Evolutionary conservation across 2,329 filamentous ascomycete species (phyloP).

Genomic region (Fusarium annulatum): DNA sequence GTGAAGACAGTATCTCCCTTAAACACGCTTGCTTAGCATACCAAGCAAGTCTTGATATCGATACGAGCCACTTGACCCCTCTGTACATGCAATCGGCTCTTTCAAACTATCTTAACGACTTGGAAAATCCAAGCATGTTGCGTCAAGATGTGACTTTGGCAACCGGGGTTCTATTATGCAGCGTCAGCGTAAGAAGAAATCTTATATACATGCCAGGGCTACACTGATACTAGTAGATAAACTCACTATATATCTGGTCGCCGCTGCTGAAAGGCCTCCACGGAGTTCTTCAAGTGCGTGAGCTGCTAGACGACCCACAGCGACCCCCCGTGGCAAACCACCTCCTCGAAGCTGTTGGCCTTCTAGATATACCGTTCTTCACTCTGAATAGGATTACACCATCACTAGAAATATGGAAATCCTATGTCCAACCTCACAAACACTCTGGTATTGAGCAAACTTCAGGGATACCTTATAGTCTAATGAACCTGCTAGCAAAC

Average conservation of each 20-base stretch:
- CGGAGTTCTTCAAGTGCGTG: neutral
- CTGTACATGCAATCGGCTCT: neutral
- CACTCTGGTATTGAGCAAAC: neutral
- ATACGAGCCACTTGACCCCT: neutral
- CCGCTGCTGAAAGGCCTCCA: neutral
- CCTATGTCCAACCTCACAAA: neutral
- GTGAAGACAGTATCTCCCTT: neutral
- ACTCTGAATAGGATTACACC: neutral
- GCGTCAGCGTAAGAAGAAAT: neutral
- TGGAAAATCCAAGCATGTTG: neutral
- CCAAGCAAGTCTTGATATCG: neutral
- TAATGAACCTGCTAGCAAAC: neutral
- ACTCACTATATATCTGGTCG: neutral
- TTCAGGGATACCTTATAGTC: neutral
- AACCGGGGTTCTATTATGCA: neutral
- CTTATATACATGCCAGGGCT: rapidly evolving
- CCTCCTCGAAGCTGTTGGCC: neutral
- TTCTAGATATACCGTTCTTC: neutral
- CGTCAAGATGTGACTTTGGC: neutral
- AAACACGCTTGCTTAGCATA: neutral
- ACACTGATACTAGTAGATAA: neutral
- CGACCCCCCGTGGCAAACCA: neutral
- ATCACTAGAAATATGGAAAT: neutral
- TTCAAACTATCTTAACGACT: neutral
- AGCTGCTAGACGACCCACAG: neutral